These are phyloP conservation scores for Kodamaea arcana DNA, from an alignment of 1,139 yeast species.

Conservation along the genomic window DNA sequence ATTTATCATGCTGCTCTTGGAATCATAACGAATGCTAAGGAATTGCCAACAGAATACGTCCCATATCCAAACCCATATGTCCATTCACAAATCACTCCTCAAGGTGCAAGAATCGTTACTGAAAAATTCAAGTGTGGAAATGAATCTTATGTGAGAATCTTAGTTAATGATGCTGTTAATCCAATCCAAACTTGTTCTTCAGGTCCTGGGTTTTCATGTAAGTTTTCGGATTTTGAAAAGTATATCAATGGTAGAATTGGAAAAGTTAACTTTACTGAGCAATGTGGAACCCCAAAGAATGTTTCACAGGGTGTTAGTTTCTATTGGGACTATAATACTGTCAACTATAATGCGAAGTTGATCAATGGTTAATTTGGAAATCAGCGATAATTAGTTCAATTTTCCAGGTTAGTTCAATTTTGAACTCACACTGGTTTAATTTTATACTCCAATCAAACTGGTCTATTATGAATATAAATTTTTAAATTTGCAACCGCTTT, in stretches of 20 bases:
- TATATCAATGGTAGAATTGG: conserved; percentile 30
- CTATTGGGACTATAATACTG: conserved; percentile 13
- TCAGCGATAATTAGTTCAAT: too few relatives aligned
- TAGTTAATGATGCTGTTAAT: conserved; percentile 54
- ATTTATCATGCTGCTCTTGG: conserved; percentile 51
- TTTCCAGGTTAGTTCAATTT: too few relatives aligned
- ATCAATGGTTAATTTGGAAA: conserved; percentile 1
- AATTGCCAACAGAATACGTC: conserved; percentile 27
- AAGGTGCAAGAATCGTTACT: conserved; percentile 51
- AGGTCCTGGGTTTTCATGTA: conserved; percentile 60
- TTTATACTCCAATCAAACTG: too few relatives aligned
- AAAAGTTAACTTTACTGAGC: conserved; percentile 23
- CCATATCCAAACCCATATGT: conserved; percentile 41
- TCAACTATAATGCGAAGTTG: conserved; percentile 6
- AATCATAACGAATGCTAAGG: conserved; percentile 33
- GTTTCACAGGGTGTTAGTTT: conserved; percentile 11
- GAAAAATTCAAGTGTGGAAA: conserved; percentile 44
- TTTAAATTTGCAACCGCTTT: too few relatives aligned
- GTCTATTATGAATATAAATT: too few relatives aligned
- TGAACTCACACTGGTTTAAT: too few relatives aligned
- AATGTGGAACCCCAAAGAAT: conserved; percentile 21
- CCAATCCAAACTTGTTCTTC: conserved; percentile 47
- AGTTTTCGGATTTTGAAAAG: conserved; percentile 34
- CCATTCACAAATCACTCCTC: conserved; percentile 48
- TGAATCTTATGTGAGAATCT: conserved; percentile 41